Evolutionary conservation across 2,329 filamentous ascomycete genomes (phyloP), one percentile per base, ranked within the genome.

Genomic region (Fusarium stilboides): DNA sequence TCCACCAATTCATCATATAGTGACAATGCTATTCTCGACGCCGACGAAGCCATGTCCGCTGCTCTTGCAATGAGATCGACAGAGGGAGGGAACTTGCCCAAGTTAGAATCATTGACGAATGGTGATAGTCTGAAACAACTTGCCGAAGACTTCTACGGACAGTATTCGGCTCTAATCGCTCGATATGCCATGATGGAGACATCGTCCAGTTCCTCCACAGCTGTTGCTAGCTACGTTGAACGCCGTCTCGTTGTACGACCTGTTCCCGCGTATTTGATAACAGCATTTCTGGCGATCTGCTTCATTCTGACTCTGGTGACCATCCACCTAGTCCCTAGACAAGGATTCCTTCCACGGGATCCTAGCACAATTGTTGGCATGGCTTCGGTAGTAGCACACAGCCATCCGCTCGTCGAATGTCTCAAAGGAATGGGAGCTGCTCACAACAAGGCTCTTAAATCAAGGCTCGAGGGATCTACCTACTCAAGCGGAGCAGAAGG

Each of bases 351-450:
- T 5, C 80, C 80, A 0, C 75, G 79, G 14, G 70, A 78, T 9
- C 78, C 79, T 0, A 75, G 72, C 17, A 77, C 77, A 4, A 73
- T 81, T 12, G 72, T 80, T 40, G 77, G 77, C 47, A 70, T 76
- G 61, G 80, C 80, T 0, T 73, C 79, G 3, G 72, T 82, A 14
- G 65, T 81, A 4, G 74, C 77, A 4, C 78, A 81, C 34, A 81
- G 80, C 47, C 75, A 75, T 5, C 62, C 74, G 8, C 70, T 82
- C 1, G 73, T 81, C 2, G 77, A 80, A 46, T 74, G 73, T 2
- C 74, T 81, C 2, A 74, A 73, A 9, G 79, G 78, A 3, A 73
- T 78, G 14, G 79, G 80, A 6, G 78, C 77, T 12, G 78, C 74
- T 15, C 73, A 77, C 39, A 62, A 64, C 10, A 63, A 65, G 4